phyloP scores from a whole-genome alignment of 129 eudicot species.

The Arctium lappa region DNA sequence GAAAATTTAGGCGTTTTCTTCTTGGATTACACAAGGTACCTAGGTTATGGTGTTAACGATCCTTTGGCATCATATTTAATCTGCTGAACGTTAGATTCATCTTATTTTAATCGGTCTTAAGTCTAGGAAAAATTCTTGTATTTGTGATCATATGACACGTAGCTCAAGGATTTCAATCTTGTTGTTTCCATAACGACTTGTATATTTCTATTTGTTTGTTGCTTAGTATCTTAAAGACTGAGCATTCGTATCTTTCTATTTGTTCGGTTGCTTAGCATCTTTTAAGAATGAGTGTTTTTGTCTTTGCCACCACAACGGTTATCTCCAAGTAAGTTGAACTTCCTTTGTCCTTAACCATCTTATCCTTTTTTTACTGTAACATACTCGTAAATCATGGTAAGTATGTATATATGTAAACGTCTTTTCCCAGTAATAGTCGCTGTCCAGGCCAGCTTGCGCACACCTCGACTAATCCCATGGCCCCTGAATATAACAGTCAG shows the following conservation, averaged over 20 bases:
- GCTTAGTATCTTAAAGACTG: not conserved
- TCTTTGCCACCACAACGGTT: conserved; percentile 13
- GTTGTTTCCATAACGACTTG: not conserved
- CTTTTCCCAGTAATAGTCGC: not conserved
- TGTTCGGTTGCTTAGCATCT: conserved; percentile 21
- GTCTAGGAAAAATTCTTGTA: conserved; percentile 12
- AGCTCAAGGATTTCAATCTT: not conserved
- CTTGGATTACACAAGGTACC: not conserved
- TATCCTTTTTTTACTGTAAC: not conserved
- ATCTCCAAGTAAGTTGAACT: not conserved
- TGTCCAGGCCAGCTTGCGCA: not conserved
- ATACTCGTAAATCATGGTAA: not conserved
- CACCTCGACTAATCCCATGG: not conserved
- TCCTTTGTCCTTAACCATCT: not conserved
- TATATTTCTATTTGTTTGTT: conserved; percentile 16
- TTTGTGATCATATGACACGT: not conserved
- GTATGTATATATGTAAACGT: too few species aligned
- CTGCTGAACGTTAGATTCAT: not conserved
- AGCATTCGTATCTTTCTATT: not conserved
- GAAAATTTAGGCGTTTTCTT: not conserved
- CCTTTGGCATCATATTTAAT: conserved; percentile 2
- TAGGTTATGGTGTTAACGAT: conserved; percentile 9
- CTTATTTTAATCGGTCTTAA: not conserved
- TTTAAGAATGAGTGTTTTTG: not conserved
- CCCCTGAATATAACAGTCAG: not conserved